A percentile compares a stretch with the other conserved stretches of the same genome.
Evolutionary conservation across 345 rosid genomes (phyloP).

Genomic region (Citrus australasica): DNA sequence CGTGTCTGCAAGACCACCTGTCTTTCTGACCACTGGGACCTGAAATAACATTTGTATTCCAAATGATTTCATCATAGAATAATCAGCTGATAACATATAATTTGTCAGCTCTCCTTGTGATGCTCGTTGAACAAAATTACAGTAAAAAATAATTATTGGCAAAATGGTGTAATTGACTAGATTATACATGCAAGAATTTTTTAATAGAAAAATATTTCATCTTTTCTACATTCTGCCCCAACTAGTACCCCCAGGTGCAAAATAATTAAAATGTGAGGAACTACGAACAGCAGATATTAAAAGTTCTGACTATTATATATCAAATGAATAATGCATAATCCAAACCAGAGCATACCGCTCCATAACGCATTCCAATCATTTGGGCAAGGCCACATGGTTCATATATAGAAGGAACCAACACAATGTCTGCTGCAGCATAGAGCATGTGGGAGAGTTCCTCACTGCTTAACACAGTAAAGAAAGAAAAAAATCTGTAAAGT

Average conservation of each 20-base stretch:
- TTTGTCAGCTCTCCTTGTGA: background rate
- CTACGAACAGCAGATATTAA: background rate
- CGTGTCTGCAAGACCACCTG: conserved; percentile 65
- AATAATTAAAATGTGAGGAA: background rate
- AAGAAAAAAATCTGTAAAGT: background rate
- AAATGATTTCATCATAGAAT: background rate
- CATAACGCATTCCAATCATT: conserved; percentile 63
- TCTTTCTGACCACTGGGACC: conserved; percentile 57
- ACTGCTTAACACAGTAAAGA: conserved; percentile 23
- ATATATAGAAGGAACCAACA: conserved; percentile 57
- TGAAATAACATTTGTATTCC: conserved; percentile 19
- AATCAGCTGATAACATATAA: background rate
- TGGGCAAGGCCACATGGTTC: conserved; percentile 70
- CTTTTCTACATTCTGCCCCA: background rate
- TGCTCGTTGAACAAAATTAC: background rate
- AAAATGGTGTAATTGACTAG: background rate
- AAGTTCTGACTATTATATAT: background rate
- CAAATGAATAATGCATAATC: background rate
- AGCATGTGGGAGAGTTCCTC: conserved; percentile 66
- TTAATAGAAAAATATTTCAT: background rate
- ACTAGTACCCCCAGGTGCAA: background rate
- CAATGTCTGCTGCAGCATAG: conserved; percentile 61
- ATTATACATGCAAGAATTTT: background rate
- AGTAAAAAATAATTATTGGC: background rate
- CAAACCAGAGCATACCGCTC: conserved; percentile 39